A percentile compares a stretch with the other conserved stretches of the same genome.
phyloP scores from a whole-genome alignment of 2,329 filamentous ascomycete species.

The Acarospora socialis region DNA sequence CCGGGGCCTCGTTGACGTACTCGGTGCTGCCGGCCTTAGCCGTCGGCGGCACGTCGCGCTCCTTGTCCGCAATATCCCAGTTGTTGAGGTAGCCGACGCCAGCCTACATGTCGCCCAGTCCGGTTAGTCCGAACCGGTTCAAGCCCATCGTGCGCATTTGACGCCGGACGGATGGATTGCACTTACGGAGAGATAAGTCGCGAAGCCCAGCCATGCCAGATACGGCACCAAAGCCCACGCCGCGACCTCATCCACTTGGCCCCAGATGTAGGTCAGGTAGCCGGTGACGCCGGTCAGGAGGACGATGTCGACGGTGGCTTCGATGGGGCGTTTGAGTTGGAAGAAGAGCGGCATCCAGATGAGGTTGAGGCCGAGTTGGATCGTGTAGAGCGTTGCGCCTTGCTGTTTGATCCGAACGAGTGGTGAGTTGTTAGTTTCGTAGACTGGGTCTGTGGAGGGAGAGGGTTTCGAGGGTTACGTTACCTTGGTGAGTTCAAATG shows the following conservation, averaged over 20 bases:
- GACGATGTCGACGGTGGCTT: slow-evolving; percentile 59
- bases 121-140: too few relatives aligned
- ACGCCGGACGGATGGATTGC: too few relatives aligned
- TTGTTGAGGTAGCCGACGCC: slow-evolving; percentile 27
- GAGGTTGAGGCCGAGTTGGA: slow-evolving; percentile 74
- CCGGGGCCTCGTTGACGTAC: slow-evolving; percentile 8
- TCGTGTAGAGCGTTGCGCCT: slow-evolving; percentile 67
- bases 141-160: too few relatives aligned
- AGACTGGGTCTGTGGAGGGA: slow-evolving; percentile 1
- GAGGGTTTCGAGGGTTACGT: slow-evolving; percentile 13
- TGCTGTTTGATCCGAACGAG: slow-evolving; percentile 23
- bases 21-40: slow-evolving; percentile 6
- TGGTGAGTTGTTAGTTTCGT: slow-evolving; percentile 1
- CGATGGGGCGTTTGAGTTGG: slow-evolving; percentile 53
- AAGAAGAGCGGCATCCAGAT: slow-evolving; percentile 93
- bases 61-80: slow-evolving; percentile 24
- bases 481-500: slow-evolving; percentile 43
- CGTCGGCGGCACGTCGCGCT: slow-evolving; percentile 5
- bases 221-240: slow-evolving; percentile 70
- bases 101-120: slow-evolving; percentile 12
- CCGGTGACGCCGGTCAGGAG: slow-evolving; percentile 56
- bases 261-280: slow-evolving; percentile 65
- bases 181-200: slow-evolving; percentile 61
- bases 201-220: slow-evolving; percentile 72
- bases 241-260: slow-evolving; percentile 55